Conservation (phyloP, 345 rosid species). For the Moringa oleifera region DNA sequence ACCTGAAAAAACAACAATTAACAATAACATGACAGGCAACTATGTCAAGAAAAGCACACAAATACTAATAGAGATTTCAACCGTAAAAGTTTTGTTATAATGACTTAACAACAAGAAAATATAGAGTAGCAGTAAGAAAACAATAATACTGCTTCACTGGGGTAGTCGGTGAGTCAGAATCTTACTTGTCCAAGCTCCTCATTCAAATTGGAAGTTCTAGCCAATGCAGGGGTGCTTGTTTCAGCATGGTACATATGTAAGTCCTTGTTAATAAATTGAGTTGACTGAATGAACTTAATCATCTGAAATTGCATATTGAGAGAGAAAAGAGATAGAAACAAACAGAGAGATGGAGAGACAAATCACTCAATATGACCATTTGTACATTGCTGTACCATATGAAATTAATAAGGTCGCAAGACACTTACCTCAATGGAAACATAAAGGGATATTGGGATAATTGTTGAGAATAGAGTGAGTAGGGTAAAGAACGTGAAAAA, state of each 20-base stretch:
- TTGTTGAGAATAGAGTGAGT: conserved; percentile 86
- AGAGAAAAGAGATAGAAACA: conserved; percentile 4
- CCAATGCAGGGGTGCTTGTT: conserved; percentile 87
- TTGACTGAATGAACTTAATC: conserved; percentile 95
- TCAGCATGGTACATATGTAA: conserved; percentile 86
- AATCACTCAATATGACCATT: conserved; percentile 12
- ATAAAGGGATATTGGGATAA: conserved; percentile 94
- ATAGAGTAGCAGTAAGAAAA: background rate
- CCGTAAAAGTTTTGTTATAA: background rate
- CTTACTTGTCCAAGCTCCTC: conserved; percentile 99
- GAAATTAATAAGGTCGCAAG: background rate
- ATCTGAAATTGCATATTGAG: conserved; percentile 50
- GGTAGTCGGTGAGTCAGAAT: conserved; percentile 1
- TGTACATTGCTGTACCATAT: background rate
- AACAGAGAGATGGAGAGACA: conserved; percentile 3
- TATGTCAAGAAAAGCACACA: background rate
- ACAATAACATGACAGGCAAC: background rate
- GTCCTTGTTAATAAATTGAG: conserved; percentile 96
- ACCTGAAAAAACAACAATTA: conserved; percentile 50
- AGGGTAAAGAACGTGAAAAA: conserved; percentile 78
- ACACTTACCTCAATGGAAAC: conserved; percentile 90
- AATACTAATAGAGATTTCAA: background rate
- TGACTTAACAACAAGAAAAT: background rate
- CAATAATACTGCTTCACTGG: background rate
- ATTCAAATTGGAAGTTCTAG: conserved; percentile 95